Base-by-base conservation (phyloP, 2,329 filamentous ascomycete genomes). In the Apiospora saccharicola region DNA sequence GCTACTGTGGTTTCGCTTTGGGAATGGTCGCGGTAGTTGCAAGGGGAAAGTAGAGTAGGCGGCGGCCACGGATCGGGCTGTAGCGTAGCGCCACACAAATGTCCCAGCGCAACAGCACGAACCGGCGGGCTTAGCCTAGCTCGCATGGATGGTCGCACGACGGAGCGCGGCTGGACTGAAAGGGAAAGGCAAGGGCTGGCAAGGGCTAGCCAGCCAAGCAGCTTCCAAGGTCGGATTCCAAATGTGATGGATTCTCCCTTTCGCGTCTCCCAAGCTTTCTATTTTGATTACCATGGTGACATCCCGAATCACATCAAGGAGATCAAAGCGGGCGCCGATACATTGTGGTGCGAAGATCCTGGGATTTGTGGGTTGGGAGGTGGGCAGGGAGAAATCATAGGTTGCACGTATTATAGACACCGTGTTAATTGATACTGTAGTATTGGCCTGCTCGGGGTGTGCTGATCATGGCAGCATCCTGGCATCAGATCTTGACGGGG, bases 401-500 rank as follows among this genome's bases (percentile, higher is more conserved):
- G 57, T 41, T 64, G 57, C 57, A 64, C 57, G 57, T 64, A 64
- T 41, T 64, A 41, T 64, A 64, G 57, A 64, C 34, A 64, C 53
- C 53, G 22, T 24, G 14, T 24, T 24, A 22, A 64, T 41, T 64
- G 57, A 64, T 64, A 41, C 57, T 64, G 57, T 64, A 37, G 57
- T 37, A 64, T 64, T 41, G n/a, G 6, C 57, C 30, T 64, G 57
- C 57, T 64, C 57, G 57, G 57, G 57, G 57, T 69, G 43, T 68
- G 67, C 67, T 46, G 67, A 69, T 69, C 67, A 69, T 69, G 67
- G 67, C 47, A 26, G 26, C 30, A 69, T 69, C 67, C 67, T 69
- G 47, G 67, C 67, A 46, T 69, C 67, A 69, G 67, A 69, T 69
- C 67, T 47, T n/a, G 30, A 49, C 61, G 61, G 37, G 37, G 37